phyloP scores from a whole-genome alignment of 2,329 filamentous ascomycete genomes.

The Chalaropsis thielavioides region DNA sequence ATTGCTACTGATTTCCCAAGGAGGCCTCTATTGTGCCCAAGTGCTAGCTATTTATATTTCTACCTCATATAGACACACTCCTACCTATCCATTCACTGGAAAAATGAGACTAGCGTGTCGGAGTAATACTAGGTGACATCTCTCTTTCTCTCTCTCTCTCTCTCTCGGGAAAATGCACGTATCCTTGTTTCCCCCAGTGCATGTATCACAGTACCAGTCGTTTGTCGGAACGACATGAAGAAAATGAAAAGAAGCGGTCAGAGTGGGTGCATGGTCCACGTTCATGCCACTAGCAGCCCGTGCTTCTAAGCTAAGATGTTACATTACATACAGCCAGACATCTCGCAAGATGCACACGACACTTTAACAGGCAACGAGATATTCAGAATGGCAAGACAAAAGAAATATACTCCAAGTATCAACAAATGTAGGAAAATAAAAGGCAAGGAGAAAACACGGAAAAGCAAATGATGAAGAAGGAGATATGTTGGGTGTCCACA shows the following conservation, averaged over 20 bases:
- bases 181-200: neutral
- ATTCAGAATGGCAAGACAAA: neutral
- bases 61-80: neutral
- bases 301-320: neutral
- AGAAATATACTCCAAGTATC: neutral
- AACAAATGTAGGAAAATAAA: neutral
- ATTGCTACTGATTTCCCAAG: neutral
- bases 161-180: neutral
- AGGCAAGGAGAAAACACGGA: neutral
- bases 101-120: too few species aligned
- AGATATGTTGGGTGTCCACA: neutral
- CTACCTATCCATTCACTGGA: too few species aligned
- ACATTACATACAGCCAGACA: neutral
- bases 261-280: neutral
- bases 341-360: neutral
- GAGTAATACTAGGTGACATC: too few species aligned
- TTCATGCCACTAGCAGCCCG: neutral
- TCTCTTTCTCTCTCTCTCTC: too few species aligned
- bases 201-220: neutral
- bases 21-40: neutral
- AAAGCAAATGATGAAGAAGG: constrained; percentile 5
- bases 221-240: neutral
- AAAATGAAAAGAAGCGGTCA: constrained; percentile 9
- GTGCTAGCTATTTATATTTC: neutral
- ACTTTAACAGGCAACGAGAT: too few species aligned